A percentile compares a stretch with the other conserved stretches of the same genome.
Evolutionary conservation across 1,284 basidiomycete species (phyloP).

Genomic region (Phaffia rhodozyma): DNA sequence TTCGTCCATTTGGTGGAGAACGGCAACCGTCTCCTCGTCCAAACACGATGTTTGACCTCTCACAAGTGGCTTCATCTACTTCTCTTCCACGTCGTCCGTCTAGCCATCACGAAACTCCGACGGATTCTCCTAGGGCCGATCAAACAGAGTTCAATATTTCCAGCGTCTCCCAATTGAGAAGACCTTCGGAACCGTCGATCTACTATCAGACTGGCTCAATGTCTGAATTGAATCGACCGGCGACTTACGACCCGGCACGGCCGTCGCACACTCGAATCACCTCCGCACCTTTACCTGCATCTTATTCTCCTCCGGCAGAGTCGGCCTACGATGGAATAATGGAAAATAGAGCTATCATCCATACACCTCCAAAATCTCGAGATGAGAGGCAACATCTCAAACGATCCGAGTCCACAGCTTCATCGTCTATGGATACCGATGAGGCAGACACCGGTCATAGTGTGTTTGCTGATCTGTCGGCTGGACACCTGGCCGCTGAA

Average conservation of each 20-base stretch:
- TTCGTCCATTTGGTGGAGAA: not conserved
- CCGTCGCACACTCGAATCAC: not conserved
- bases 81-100: constrained; percentile 14
- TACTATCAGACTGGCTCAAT: not conserved
- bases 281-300: not conserved
- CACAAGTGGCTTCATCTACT: not conserved
- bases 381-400: too few relatives aligned
- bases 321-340: too few relatives aligned
- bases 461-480: not conserved
- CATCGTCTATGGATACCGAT: not conserved
- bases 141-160: not conserved
- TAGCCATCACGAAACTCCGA: constrained; percentile 7
- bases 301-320: not conserved
- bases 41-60: constrained; percentile 9
- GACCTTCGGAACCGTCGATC: too few relatives aligned
- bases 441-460: not conserved
- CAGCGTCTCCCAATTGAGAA: not conserved
- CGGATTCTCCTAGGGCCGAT: constrained; percentile 1
- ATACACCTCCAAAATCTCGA: too few relatives aligned
- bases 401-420: not conserved
- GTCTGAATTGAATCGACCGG: too few relatives aligned
- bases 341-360: too few relatives aligned
- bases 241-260: too few relatives aligned
- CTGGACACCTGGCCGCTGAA: not conserved
- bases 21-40: constrained; percentile 8